Base-by-base conservation (phyloP, 2,329 filamentous ascomycete genomes). In the Capronia epimyces region DNA sequence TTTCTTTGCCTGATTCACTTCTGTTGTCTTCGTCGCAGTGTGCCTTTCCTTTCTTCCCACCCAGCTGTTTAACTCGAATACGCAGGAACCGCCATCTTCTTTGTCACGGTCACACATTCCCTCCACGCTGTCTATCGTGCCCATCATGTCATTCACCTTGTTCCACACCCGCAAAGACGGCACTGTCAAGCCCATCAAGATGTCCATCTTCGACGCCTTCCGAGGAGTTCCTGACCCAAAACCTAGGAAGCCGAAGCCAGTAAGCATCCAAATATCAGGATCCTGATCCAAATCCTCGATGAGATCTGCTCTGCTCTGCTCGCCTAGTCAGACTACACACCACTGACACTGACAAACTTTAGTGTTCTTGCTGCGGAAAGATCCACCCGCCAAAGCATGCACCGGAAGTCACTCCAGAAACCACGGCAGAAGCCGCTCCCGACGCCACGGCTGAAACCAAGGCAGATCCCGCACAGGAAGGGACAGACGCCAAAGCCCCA, bases 141-240 rank as follows among this genome's bases (percentile, higher is more conserved):
- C 39, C 39, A 42, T 24, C 20, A 62, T 62, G 60, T 58, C 57
- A 37, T 52, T 62, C 46, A 60, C 58, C 10, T 10, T 59, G 20
- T 48, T 43, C 29, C 49, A 55, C 25, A 41, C 32, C 15, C 56
- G 52, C 36, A 34, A 39, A 13, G 53, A 61, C 32, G 59, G 59
- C 29, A 54, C 49, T 13, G 31, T 43, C 20, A 43, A 31, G 10
- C 57, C 57, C 5, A 53, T 60, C 52, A 57, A 56, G 31, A 29
- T 61, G 44, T 59, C 57, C 9, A 56, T 61, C 46, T 57, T 55
- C 37, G 59, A 61, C 21, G 57, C 57, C 20, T 56, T 61, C 29
- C 55, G 52, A 22, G 55, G 59, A 12, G 53, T 52, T 5, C 59
- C 59, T 1, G 41, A 52, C 20, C 44, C 47, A 3, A 57, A 49